phyloP scores from a whole-genome alignment of 2,329 filamentous ascomycete species.

The Ophiostoma sp. region DNA sequence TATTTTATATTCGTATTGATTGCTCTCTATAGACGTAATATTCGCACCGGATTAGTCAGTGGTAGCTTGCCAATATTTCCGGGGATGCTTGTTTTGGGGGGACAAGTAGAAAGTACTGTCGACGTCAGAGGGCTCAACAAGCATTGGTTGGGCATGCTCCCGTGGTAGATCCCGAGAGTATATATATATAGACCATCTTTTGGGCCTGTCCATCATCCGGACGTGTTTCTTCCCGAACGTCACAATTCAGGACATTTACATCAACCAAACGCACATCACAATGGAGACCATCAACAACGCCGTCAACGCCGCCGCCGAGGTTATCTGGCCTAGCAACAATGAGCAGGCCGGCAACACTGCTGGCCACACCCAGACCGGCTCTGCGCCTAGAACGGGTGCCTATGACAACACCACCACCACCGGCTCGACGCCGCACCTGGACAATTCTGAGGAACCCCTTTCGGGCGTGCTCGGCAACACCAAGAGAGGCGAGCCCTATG shows the following conservation, averaged over 20 bases:
- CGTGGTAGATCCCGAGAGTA: neutral
- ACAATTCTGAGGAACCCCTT: conserved; percentile 56
- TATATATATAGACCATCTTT: neutral
- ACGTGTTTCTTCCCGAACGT: neutral
- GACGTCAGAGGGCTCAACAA: conserved; percentile 9
- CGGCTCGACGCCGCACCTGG: conserved; percentile 27
- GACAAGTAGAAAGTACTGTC: conserved; percentile 2
- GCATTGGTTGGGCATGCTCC: neutral
- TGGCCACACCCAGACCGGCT: neutral
- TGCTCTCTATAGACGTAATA: no score
- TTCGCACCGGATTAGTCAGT: neutral
- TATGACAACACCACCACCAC: neutral
- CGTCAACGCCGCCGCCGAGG: conserved; percentile 44
- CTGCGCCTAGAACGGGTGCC: neutral
- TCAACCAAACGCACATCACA: neutral
- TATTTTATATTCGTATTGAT: neutral
- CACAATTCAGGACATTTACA: neutral
- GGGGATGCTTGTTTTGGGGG: neutral
- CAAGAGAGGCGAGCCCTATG: conserved; percentile 65
- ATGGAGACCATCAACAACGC: conserved; percentile 64
- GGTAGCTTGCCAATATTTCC: neutral
- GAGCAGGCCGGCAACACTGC: conserved; percentile 31
- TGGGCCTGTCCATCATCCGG: neutral
- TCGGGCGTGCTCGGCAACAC: conserved; percentile 66
- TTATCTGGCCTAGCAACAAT: conserved; percentile 43